These are phyloP conservation scores for Yueomyces sp. DNA, from an alignment of 805 yeast species.

Conservation along the genomic window DNA sequence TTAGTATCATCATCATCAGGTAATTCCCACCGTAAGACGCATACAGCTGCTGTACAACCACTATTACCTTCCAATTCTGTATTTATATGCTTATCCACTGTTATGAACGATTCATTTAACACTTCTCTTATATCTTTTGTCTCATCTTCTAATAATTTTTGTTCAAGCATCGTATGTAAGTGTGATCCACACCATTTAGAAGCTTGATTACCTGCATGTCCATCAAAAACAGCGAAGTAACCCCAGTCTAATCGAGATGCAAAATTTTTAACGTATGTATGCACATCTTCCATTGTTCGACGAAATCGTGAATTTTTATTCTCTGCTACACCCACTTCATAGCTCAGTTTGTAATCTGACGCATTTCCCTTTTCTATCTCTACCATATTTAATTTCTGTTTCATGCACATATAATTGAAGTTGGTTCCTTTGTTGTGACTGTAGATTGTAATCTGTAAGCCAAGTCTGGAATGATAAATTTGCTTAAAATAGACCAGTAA, in stretches of 20 bases:
- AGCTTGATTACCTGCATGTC: conserved; percentile 89
- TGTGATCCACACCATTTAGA: conserved; percentile 92
- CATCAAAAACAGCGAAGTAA: conserved; percentile 90
- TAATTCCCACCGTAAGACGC: conserved; percentile 74
- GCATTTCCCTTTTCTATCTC: neutral
- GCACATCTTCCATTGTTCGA: conserved; percentile 92
- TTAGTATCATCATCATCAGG: conserved; percentile 13
- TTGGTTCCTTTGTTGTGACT: too few relatives aligned
- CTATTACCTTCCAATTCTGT: conserved; percentile 54
- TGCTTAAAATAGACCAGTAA: too few relatives aligned
- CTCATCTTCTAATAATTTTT: conserved; percentile 36
- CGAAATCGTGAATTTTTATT: conserved; percentile 72
- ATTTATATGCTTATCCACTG: conserved; percentile 60
- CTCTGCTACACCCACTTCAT: conserved; percentile 84
- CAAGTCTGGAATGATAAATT: too few relatives aligned
- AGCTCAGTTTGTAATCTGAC: conserved; percentile 13
- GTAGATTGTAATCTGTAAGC: too few relatives aligned
- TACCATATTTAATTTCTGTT: too few relatives aligned
- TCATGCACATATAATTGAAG: too few relatives aligned
- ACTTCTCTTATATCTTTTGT: conserved; percentile 47
- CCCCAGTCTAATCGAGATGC: conserved; percentile 91
- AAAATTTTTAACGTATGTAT: conserved; percentile 82
- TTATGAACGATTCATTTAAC: conserved; percentile 53
- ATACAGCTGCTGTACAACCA: conserved; percentile 94
- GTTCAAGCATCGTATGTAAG: conserved; percentile 56